These are phyloP conservation scores for Starmera dryadoides DNA, from an alignment of 805 yeast species.

Conservation along the genomic window DNA sequence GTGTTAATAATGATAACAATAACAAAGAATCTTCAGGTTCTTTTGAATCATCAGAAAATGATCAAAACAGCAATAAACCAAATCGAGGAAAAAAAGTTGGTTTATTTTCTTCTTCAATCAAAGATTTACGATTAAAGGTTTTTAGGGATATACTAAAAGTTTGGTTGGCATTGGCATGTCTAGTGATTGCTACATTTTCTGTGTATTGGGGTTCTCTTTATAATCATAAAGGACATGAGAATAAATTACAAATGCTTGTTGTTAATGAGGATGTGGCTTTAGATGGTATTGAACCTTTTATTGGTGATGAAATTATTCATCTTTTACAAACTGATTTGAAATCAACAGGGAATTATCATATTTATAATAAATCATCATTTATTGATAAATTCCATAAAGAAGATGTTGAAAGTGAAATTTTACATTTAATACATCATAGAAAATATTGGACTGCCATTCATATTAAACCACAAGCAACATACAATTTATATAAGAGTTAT, in stretches of 20 bases:
- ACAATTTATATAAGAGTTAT: slow-evolving; percentile 10
- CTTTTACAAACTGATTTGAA: slow-evolving; percentile 45
- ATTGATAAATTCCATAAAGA: slow-evolving; percentile 8
- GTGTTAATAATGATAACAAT: not conserved
- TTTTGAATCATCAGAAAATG: not conserved
- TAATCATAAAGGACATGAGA: slow-evolving; percentile 16
- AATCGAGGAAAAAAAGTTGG: slow-evolving; percentile 3
- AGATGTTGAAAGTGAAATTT: slow-evolving; percentile 28
- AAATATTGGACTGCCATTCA: slow-evolving; percentile 59
- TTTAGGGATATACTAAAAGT: slow-evolving; percentile 3
- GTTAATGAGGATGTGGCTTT: slow-evolving; percentile 25
- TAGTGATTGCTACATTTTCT: slow-evolving; percentile 27
- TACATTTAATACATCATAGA: slow-evolving; percentile 41
- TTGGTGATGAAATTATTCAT: slow-evolving; percentile 26
- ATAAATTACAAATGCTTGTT: slow-evolving; percentile 22
- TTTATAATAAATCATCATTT: slow-evolving; percentile 20
- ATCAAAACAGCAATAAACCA: too few species aligned
- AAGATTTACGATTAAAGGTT: not conserved
- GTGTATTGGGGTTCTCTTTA: slow-evolving; percentile 32
- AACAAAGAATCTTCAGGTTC: not conserved
- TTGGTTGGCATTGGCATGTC: slow-evolving; percentile 24
- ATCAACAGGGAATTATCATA: slow-evolving; percentile 35
- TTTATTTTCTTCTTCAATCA: too few species aligned
- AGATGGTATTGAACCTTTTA: slow-evolving; percentile 13
- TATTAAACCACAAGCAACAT: slow-evolving; percentile 42